Conservation (phyloP, 768 basidiomycete genomes). For the Rhizopogon rudus region DNA sequence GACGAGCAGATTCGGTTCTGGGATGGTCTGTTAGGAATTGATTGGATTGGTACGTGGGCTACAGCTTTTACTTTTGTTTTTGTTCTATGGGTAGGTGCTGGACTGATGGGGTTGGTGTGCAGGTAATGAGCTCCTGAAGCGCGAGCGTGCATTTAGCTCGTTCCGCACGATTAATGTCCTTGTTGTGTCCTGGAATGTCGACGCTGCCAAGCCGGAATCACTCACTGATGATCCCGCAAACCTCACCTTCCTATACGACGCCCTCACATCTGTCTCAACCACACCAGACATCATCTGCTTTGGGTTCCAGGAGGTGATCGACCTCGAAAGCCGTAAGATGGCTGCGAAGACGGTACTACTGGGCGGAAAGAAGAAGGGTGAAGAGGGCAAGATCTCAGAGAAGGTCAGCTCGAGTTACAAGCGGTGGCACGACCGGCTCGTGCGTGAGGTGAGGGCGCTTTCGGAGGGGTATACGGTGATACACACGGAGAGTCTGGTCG, state of each 20-base stretch:
- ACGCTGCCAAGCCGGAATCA: conserved; percentile 78
- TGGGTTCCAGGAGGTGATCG: conserved; percentile 95
- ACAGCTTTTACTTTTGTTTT: background rate
- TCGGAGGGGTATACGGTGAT: conserved; percentile 75
- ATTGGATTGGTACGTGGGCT: conserved; percentile 76
- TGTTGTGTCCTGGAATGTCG: conserved; percentile 90
- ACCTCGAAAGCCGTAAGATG: conserved; percentile 89
- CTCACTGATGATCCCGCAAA: conserved; percentile 67
- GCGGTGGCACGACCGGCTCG: conserved; percentile 81
- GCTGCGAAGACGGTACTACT: conserved; percentile 88
- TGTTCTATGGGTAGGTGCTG: background rate
- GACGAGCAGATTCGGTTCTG: conserved; percentile 75
- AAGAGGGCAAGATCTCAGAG: conserved; percentile 54
- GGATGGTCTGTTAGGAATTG: conserved; percentile 83
- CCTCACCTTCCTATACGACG: conserved; percentile 73
- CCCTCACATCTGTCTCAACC: conserved; percentile 60
- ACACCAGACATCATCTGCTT: conserved; percentile 86
- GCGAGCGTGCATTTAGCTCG: conserved; percentile 71
- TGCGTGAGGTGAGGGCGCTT: conserved; percentile 71
- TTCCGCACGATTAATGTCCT: conserved; percentile 77
- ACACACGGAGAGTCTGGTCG: conserved; percentile 87
- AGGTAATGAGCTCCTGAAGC: conserved; percentile 76
- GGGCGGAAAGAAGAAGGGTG: conserved; percentile 60
- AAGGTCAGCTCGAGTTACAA: conserved; percentile 86
- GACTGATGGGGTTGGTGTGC: conserved; percentile 3